Base-by-base conservation (phyloP, 768 basidiomycete species). In the Hemileccinum rubropunctum region DNA sequence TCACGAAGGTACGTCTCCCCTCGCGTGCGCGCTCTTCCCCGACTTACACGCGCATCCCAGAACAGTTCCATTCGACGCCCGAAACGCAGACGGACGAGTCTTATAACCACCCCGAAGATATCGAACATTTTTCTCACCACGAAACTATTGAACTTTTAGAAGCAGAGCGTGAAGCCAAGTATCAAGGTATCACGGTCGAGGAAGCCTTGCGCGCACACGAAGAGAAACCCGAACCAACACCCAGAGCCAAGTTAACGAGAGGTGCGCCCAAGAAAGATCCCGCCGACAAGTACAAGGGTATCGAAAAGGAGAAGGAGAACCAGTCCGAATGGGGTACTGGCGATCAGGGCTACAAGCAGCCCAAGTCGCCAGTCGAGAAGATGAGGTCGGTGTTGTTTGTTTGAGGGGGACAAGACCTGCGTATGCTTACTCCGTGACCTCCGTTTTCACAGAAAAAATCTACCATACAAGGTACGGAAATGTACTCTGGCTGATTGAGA, bases 11-110 rank as follows among this genome's bases (percentile, higher is more conserved):
- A 52, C 61, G 71, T 57, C 33, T 12, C 15, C 20, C 30, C 45
- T 20, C 26, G 21, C 28, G 11, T 30, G 28, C 23, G 18, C 15
- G 26, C 20, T 26, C 45, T 18, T 43, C 42, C 51, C 23, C 30
- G 11, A 18, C 40, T 48, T 50, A 51, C 27, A 15, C 20, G 35
- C 27, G 28, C 36, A 7, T 15, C 20, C 10, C 20, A 91, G 91
- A 98, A 72, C 72, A 91, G 70, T 97, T 78, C 76, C 97, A 99
- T 71, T 87, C 84, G 26, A 98, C 95, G 32, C 95, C 94, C 0
- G 97, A 98, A 66, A 98, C 95, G 0, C 97, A 98, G 68, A 94
- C 93, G 0, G 95, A 98, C 64, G 91, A 92, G 58, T 79, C 94
- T 0, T 99, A 98, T 71, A 87, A 64, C 52, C 97, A 99, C 66